Evolutionary conservation across 2,329 filamentous ascomycete species (phyloP), one percentile per base, ranked within the genome.

Genomic region (Colletotrichum tanaceti): DNA sequence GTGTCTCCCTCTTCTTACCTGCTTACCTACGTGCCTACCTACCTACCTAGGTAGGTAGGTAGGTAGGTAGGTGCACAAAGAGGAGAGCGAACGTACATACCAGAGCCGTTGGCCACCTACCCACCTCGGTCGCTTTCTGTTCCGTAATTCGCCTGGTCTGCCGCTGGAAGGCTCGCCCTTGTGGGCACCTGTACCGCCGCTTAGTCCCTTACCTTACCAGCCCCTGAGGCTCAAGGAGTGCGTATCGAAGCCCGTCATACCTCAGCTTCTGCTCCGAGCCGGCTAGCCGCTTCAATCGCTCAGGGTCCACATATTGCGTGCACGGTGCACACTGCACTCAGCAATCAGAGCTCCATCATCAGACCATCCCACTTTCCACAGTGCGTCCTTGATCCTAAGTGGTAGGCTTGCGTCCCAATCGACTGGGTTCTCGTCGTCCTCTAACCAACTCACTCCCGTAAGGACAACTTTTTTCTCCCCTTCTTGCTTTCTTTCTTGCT

Each of bases 291-390:
- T 44, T 43, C 41, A 35, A 22, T 58, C 28, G 24, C 22, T 59
- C 41, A 24, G 55, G 55, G 43, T 57, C 66, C 62, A 69, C 43
- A 60, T 24, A 35, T 52, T 14, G 55, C 38, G 43, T 66, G 66
- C 66, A 69, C 62, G 66, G 66, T 14, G 43, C 62, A 66, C 14
- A 66, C 14, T 32, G 47, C 20, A 44, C 55, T 57, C 63, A 68
- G 52, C 58, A 53, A 63, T 58, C 35, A 52, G 11, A 63, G 67
- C 58, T 63, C 58, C 64, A 70, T 68, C 46, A 70, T 70, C 67
- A 70, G 67, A 59, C 64, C 67, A 70, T 70, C 58, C 67, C 67
- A 70, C 67, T 70, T 68, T 58, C 43, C 41, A 70, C 67, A 65
- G 66, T 66, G 62, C 62, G 50, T 55, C 41, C 54, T 68, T 3